Conservation (phyloP, 805 yeast genomes). For the Candida chilensis region DNA sequence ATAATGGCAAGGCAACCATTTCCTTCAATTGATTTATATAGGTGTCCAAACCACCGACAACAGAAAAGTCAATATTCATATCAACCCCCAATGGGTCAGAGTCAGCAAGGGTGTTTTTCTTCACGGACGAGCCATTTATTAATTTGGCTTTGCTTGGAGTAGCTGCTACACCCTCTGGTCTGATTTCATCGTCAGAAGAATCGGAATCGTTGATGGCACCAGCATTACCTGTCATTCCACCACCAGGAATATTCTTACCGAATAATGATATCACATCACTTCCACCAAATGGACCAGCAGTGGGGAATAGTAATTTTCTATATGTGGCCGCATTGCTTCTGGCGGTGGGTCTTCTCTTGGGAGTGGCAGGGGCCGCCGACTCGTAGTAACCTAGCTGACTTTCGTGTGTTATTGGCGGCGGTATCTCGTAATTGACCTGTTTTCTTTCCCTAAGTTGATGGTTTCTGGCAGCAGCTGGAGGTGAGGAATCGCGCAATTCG, state of each 20-base stretch:
- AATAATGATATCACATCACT: conserved; percentile 82
- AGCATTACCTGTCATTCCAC: conserved; percentile 27
- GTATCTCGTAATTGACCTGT: conserved; percentile 69
- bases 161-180: conserved; percentile 31
- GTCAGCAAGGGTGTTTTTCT: conserved; percentile 64
- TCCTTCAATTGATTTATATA: conserved; percentile 91
- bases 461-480: conserved; percentile 36
- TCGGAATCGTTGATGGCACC: conserved; percentile 21
- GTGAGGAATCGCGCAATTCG: conserved; percentile 55
- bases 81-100: conserved; percentile 90
- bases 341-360: conserved; percentile 13
- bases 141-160: conserved; percentile 20
- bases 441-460: conserved; percentile 39
- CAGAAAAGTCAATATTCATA: conserved; percentile 74
- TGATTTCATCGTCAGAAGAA: conserved; percentile 42
- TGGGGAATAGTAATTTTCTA: conserved; percentile 73
- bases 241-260: conserved; percentile 55
- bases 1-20: conserved; percentile 88
- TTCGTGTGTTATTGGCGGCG: conserved; percentile 64
- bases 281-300: conserved; percentile 98
- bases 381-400: conserved; percentile 15
- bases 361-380: conserved; percentile 7
- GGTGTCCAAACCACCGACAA: conserved; percentile 86
- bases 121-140: conserved; percentile 15
- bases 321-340: conserved; percentile 30